These are phyloP conservation scores for Cercospora zeae-maydis DNA, from an alignment of 2,329 filamentous ascomycete species.

Conservation along the genomic window DNA sequence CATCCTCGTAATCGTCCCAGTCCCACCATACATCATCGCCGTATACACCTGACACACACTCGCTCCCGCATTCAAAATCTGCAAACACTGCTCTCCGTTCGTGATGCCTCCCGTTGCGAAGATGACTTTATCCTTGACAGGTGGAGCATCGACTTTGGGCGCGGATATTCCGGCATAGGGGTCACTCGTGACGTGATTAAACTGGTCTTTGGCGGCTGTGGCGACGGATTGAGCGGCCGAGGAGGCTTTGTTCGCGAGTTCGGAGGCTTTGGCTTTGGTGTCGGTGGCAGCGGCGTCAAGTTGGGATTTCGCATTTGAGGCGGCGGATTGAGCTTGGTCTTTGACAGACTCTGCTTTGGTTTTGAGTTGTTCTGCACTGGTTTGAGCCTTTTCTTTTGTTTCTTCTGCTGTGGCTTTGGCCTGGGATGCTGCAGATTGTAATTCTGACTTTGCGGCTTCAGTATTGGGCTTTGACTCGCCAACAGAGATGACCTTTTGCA, in stretches of 20 bases:
- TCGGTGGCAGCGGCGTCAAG: neutral
- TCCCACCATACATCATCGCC: conserved; percentile 61
- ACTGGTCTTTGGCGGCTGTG: neutral
- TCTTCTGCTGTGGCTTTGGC: conserved; percentile 19
- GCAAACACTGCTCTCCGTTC: conserved; percentile 75
- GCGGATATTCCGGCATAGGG: conserved; percentile 3
- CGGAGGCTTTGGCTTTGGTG: neutral
- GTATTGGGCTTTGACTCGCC: neutral
- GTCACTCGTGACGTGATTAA: conserved; percentile 6
- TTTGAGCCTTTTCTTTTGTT: conserved; percentile 15
- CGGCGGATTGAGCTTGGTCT: neutral
- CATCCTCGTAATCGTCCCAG: conserved; percentile 56
- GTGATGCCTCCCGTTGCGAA: conserved; percentile 94
- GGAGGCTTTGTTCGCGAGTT: neutral
- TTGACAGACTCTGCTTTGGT: neutral
- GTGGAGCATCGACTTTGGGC: conserved; percentile 36
- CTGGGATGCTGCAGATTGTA: neutral
- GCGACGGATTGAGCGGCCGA: neutral
- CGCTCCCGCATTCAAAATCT: conserved; percentile 82
- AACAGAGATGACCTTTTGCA: conserved; percentile 20
- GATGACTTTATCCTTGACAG: conserved; percentile 62
- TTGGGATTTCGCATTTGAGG: neutral
- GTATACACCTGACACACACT: conserved; percentile 71
- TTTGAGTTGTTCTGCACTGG: neutral
- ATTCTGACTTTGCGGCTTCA: neutral